A percentile compares a stretch with the other conserved stretches of the same genome.
phyloP scores from a whole-genome alignment of 805 yeast species.

The Cyberlindnera sargentensis region DNA sequence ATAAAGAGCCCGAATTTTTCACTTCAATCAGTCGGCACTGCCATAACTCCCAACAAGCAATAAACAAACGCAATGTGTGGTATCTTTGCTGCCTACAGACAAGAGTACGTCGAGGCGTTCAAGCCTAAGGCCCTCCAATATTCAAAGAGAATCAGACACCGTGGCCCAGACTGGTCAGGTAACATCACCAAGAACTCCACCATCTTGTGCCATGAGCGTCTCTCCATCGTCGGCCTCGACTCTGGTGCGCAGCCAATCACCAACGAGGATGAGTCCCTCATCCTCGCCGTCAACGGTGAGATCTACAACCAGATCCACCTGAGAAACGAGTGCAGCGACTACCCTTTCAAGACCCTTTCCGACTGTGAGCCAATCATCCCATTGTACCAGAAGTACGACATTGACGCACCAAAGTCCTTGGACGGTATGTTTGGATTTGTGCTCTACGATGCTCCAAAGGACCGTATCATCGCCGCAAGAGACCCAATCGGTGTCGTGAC shows the following conservation, averaged over 20 bases:
- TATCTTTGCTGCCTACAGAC: slow-evolving; percentile 87
- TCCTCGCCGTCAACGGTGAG: slow-evolving; percentile 93
- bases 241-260: slow-evolving; percentile 98
- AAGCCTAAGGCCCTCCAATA: slow-evolving; percentile 84
- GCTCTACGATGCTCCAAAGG: slow-evolving; percentile 73
- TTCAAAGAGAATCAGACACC: slow-evolving; percentile 90
- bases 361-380: slow-evolving; percentile 99
- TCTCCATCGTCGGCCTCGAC: slow-evolving; percentile 95
- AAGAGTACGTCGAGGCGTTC: slow-evolving; percentile 71
- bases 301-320: slow-evolving; percentile 93
- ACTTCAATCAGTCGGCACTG: too few species aligned
- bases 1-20: too few species aligned
- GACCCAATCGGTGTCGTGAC: slow-evolving; percentile 98
- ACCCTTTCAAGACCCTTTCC: slow-evolving; percentile 74
- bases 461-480: slow-evolving; percentile 92
- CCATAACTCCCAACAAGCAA: too few species aligned
- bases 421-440: slow-evolving; percentile 99
- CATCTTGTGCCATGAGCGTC: slow-evolving; percentile 88
- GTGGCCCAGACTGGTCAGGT: slow-evolving; percentile 99
- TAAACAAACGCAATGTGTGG: slow-evolving; percentile 71
- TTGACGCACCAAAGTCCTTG: slow-evolving; percentile 84
- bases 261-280: slow-evolving; percentile 64
- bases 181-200: slow-evolving; percentile 73
- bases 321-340: slow-evolving; percentile 68
- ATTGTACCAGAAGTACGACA: slow-evolving; percentile 74